Percentiles rank a stretch among this genome's conserved stretches.
phyloP scores from a whole-genome alignment of 768 basidiomycete genomes.

The Pleurotus djamor region DNA sequence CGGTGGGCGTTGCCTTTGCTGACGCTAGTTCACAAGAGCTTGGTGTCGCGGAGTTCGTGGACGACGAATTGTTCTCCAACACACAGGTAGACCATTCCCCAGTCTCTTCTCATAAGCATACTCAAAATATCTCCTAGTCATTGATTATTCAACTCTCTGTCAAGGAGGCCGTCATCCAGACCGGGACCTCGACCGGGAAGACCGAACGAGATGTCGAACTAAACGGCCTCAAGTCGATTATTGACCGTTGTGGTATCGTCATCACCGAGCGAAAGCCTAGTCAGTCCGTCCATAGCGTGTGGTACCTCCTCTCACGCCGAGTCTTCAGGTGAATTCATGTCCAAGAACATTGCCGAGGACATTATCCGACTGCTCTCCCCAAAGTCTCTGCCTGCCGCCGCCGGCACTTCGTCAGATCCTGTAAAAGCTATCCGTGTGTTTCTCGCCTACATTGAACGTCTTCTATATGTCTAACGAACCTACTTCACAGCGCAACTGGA shows the following conservation, averaged over 20 bases:
- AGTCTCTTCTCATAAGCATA: constrained; percentile 8
- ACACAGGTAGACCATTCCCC: constrained; percentile 62
- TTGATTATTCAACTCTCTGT: constrained; percentile 94
- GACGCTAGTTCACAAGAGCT: constrained; percentile 85
- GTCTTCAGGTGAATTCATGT: constrained; percentile 74
- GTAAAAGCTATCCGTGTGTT: constrained; percentile 55
- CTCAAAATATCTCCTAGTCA: constrained; percentile 50
- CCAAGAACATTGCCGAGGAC: constrained; percentile 80
- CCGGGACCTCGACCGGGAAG: constrained; percentile 66
- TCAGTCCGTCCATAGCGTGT: neutral
- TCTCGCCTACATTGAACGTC: neutral
- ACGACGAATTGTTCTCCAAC: constrained; percentile 95
- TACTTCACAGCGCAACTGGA: constrained; percentile 66
- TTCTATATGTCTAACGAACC: neutral
- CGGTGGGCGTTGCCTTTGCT: constrained; percentile 87
- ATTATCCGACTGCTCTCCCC: constrained; percentile 65
- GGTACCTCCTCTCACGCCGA: neutral
- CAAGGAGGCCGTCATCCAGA: constrained; percentile 90
- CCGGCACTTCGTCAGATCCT: constrained; percentile 44
- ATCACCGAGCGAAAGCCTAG: constrained; percentile 89
- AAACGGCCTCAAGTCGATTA: constrained; percentile 78
- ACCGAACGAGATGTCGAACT: constrained; percentile 87
- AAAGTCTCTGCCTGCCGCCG: constrained; percentile 32
- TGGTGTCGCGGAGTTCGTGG: constrained; percentile 88
- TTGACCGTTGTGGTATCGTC: constrained; percentile 90